Evolutionary conservation across 352 stramenopile genomes (phyloP), one percentile per base, ranked within the genome.

Genomic region (Globisporangium barbulae): DNA sequence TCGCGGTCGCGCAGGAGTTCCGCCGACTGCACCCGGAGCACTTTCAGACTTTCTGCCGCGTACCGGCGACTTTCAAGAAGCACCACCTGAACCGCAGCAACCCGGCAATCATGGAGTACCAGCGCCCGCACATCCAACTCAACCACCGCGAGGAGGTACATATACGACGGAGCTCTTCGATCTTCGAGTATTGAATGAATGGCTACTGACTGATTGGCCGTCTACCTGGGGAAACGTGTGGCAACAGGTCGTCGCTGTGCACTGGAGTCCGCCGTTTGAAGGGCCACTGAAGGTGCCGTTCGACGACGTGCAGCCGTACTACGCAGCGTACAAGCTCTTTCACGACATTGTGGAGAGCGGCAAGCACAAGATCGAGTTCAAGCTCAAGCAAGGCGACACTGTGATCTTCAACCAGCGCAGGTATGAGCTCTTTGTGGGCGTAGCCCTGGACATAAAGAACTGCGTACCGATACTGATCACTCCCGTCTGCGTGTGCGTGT

Each of bases 241-340:
- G 10, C 1, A 35, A 47, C 66, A 96, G 75, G 87, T 97, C 31
- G 73, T 97, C 44, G 89, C 83, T 25, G 88, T 98, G 22, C 85
- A 97, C 72, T 98, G 96, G 96, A 96, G 84, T 41, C 94, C 96
- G 62, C 91, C 94, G 0, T 98, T 98, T 69, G 94, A 99, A 72
- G 96, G 93, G 2, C 91, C 93, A n/a, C 64, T 97, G 30, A 74
- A 85, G 59, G 83, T 96, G n/a, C 68, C 79, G 39, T 86, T 88
- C 70, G 72, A 89, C 42, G 78, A 92, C 42, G 75, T 92, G 2
- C 75, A 73, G 55, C 73, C 73, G 35, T 96, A 96, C 70, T 96
- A 96, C 53, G 82, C 85, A 9, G 87, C 87, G 17, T 96, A 96
- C 69, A 83, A 85, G 44, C 53, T 83, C 31, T 92, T 96, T 61